These are phyloP conservation scores for Epichloe brachyelytri DNA, from an alignment of 2,329 filamentous ascomycete genomes.

Conservation along the genomic window DNA sequence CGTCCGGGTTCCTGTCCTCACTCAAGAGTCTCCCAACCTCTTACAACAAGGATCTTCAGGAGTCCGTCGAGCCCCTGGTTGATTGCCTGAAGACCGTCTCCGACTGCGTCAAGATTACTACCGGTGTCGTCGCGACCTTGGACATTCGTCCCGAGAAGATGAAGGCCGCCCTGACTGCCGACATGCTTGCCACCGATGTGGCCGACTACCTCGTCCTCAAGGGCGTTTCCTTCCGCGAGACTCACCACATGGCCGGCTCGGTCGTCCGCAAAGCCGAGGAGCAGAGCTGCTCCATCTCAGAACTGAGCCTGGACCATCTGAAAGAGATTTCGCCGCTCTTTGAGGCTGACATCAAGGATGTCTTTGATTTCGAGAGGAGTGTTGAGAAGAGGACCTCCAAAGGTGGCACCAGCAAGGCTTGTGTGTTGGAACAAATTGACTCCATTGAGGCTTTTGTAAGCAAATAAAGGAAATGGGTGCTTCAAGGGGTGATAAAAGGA, in stretches of 20 bases:
- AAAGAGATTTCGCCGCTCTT: conserved; percentile 5
- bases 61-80: background rate
- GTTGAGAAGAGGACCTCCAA: conserved; percentile 5
- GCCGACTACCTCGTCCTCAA: conserved; percentile 7
- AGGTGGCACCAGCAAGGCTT: conserved; percentile 6
- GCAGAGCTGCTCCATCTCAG: conserved; percentile 2
- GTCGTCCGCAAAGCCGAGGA: conserved; percentile 7
- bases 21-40: conserved; percentile 2
- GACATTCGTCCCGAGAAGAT: conserved; percentile 4
- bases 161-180: conserved; percentile 4
- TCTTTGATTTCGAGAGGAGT: conserved; percentile 7
- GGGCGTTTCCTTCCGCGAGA: conserved; percentile 7
- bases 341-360: conserved; percentile 4
- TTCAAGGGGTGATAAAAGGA: no score
- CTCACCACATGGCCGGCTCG: conserved; percentile 7
- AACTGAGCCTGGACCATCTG: conserved; percentile 4
- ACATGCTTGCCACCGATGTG: conserved; percentile 9
- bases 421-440: conserved; percentile 5
- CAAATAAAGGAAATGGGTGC: background rate
- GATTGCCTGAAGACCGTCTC: conserved; percentile 1
- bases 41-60: conserved; percentile 4
- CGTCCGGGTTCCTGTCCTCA: background rate
- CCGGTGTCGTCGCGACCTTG: conserved; percentile 1
- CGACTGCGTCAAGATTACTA: background rate
- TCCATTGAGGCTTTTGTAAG: background rate